Base-by-base conservation (phyloP, 768 basidiomycete species). In the Suillus paluster region DNA sequence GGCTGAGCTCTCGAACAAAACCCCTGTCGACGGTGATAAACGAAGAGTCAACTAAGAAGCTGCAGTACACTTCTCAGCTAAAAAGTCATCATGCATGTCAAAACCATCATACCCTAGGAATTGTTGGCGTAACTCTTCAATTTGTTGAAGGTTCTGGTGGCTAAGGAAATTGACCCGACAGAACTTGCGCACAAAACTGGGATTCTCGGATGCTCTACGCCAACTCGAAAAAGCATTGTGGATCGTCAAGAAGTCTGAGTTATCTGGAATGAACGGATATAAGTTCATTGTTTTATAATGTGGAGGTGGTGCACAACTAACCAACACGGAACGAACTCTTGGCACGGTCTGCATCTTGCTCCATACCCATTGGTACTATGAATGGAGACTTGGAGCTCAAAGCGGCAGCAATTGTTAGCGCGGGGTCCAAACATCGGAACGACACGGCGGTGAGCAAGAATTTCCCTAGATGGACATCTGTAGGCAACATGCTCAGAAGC, bases 391-490 rank as follows among this genome's bases (percentile, higher is more conserved):
- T 99, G 1, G 93, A 90, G 70, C 92, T 96, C 45, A 99, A 78
- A 1, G 92, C 86, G 7, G 97, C 97, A 17, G 94, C 95, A 62
- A 99, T 95, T 6, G 97, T 97, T 54, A 99, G 81, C n/a, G 95
- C 97, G 2, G 96, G 94, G 75, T 99, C 97, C 64, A 99, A 78
- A 72, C 97, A 99, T 49, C 87, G 86, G 73, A 98, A 92, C 42
- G 95, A 73, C 2, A 90, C 88, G 6, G 95, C 90, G 27, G 88
- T 86, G 45, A 99, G 80, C 17, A 99, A 80, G 71, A 98, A 92
- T 78, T 98, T 97, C 42, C 95, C 96, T 4, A 97, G 84, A 72
- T 98, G 94, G 17, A 99, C 96, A 71, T 99, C 97, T 50, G 95
- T 93, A 0, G 97, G 97, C 42, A 99, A 80, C 71, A 93, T 92